Evolutionary conservation across 352 stramenopile genomes (phyloP), one percentile per base, ranked within the genome.

Genomic region (Pilasporangium apinafurcum): DNA sequence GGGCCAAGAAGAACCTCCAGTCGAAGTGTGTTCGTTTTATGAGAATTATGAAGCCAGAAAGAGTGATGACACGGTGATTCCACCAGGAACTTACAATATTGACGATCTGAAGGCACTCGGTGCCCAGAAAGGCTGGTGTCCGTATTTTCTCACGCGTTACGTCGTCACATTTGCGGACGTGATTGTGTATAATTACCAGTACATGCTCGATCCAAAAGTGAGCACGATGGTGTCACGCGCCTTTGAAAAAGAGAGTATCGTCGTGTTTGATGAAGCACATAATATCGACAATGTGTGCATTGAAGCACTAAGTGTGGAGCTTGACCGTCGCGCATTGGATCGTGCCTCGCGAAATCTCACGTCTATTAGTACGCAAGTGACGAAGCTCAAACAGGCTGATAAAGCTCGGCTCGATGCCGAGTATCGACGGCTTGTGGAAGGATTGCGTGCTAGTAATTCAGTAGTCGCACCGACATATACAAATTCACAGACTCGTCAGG

Each of bases 251-350:
- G 82, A 92, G 44, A 88, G 78, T 51, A 94, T 96, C 43, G 66
- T 96, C 16, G 95, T 98, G 2, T 99, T 99, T 66, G 96, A 99
- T 62, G 96, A 99, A 63, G 96, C 95, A 3, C 96, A 99, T 62
- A 99, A 99, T 67, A 99, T 99, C 53, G 96, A 99, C 61, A 98
- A 97, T 79, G 95, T 99, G 14, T 99, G 97, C 53, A 99, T 99
- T 50, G 97, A 99, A 83, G 96, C 96, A 31, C 62, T 99, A 2
- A 97, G 80, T 37, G 96, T 99, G 0, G 95, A 95, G 12, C 82
- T 99, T 27, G 94, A 99, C 52, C 81, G 90, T 14, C 68, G 92
- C 21, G 63, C 74, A 27, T 65, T 99, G 16, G 92, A 98, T 33
- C 73, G 92, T 53, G 95, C 96, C 8, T 97, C 90, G 10, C 67